Evolutionary conservation across 257 asterid species (phyloP), one percentile per base, ranked within the genome.

Genomic region (Verbascum thapsus): DNA sequence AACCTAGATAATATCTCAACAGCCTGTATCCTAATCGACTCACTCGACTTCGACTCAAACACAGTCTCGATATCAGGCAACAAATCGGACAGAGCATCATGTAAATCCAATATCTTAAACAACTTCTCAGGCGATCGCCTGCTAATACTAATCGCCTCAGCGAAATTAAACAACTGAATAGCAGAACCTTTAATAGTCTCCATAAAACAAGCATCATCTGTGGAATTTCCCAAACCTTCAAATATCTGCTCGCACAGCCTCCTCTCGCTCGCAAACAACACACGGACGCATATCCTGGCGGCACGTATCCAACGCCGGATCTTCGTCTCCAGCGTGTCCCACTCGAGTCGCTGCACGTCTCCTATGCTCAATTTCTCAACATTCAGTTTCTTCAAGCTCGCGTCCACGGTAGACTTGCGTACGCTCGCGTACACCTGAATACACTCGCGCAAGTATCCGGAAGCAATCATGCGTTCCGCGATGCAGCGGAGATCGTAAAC

Each of bases 101-200:
- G 82, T 45, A 82, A 70, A 56, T 79, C 79, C 49, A 82, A 40
- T 18, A 82, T 74, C 70, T 74, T 82, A 40, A 76, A 74, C 70
- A 82, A 37, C 38, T 75, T 78, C 60, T 82, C 88, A 0, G 88
- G 83, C 16, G 81, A 74, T 13, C 77, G 74, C 35, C 72, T 42
- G 48, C 81, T 72, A 4, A 64, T 65, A 50, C 83, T 78, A 32
- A 82, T 73, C 3, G 83, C 83, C 40, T 82, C 81, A 0, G 77
- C 81, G 10, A 82, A 76, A 63, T 76, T 74, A 56, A 82, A 77
- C 42, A 82, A 34, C 49, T 78, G 79, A 12, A 68, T 20, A 0
- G 75, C 80, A 38, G 77, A 80, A 12, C 78, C 77, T 50, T 74
- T 76, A 13, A 73, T 64, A 30, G 75, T 79, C 49, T 76, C 83